Evolutionary conservation across 2,329 filamentous ascomycete genomes (phyloP), one percentile per base, ranked within the genome.

Genomic region (Colletotrichum spaethianum): DNA sequence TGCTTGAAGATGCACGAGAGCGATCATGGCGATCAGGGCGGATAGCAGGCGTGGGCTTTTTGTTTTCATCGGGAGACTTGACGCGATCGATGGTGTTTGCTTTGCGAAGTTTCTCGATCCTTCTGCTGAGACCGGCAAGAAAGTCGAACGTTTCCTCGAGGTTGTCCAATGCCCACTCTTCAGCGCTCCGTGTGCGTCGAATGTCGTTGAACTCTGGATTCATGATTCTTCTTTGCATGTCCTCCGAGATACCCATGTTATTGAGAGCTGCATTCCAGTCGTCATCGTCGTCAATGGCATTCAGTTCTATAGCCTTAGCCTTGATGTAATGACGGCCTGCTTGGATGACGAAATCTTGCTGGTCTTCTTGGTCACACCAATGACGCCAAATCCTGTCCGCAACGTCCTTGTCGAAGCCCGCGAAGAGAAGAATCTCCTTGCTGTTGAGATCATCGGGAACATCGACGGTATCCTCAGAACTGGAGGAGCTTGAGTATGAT

Each of bases 151-250:
- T 33, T 53, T 53, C 50, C 26, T 33, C 26, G 28, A 53, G 50
- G 50, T 33, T 53, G 50, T 53, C 50, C 14, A 53, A 33, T 53
- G 50, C 50, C 50, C 50, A 53, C 26, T 53, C 26, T 33, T 31
- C 26, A 20, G 50, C 50, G 50, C 50, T 53, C 28, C 50, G 26
- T 31, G 50, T 53, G 26, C 26, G 50, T 18, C 50, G 50, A 33
- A 53, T 53, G 50, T 53, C 50, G 18, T 31, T 53, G 50, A 53
- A 53, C 50, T 53, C 50, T 31, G 50, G 50, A 20, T 53, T 53
- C 50, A 53, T 53, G 50, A 53, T 53, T 53, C 50, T 20, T 53
- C 28, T 31, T 53, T 33, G 50, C 50, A 53, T 53, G 50, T 53
- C 50, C 26, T 53, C 28, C 26, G 50, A 53, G 50, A 53, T 53